These are phyloP conservation scores for Podospora pseudoanserina DNA, from an alignment of 495 filamentous ascomycete species.

Conservation along the genomic window DNA sequence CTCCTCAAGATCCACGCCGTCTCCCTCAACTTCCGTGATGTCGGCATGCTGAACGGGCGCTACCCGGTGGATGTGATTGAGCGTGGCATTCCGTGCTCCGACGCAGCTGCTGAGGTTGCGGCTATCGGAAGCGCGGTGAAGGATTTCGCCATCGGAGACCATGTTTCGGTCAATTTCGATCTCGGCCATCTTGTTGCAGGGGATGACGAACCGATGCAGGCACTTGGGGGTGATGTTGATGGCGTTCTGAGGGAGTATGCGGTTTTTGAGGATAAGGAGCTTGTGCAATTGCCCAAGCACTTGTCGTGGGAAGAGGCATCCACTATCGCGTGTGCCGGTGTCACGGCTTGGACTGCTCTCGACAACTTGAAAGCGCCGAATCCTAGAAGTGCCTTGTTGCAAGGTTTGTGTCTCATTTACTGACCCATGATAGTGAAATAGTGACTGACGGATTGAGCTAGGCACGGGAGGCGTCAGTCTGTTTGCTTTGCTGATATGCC, in stretches of 20 bases:
- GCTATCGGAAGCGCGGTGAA: constrained; percentile 37
- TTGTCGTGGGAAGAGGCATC: constrained; percentile 31
- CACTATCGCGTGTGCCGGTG: constrained; percentile 20
- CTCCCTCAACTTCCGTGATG: constrained; percentile 51
- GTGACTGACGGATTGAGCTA: background rate
- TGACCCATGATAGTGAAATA: background rate
- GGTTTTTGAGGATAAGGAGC: constrained; percentile 26
- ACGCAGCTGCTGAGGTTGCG: constrained; percentile 45
- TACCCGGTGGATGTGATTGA: constrained; percentile 26
- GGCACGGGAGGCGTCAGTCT: constrained; percentile 26
- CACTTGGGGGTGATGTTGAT: constrained; percentile 27
- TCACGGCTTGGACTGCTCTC: constrained; percentile 23
- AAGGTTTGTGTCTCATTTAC: constrained; percentile 16
- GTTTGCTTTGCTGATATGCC: constrained; percentile 21
- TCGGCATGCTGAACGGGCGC: constrained; percentile 34
- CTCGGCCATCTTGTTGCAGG: constrained; percentile 21
- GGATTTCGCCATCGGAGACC: constrained; percentile 33
- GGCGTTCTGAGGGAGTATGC: constrained; percentile 35
- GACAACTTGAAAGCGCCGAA: constrained; percentile 8
- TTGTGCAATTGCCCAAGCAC: constrained; percentile 30
- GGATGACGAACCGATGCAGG: constrained; percentile 3
- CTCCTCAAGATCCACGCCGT: constrained; percentile 47
- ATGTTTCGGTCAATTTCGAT: constrained; percentile 23
- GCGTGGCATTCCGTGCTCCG: constrained; percentile 31
- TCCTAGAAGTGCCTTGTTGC: constrained; percentile 12